phyloP scores from a whole-genome alignment of 192 early-diverging fungal genomes.

The Pilobolus umbonatus region DNA sequence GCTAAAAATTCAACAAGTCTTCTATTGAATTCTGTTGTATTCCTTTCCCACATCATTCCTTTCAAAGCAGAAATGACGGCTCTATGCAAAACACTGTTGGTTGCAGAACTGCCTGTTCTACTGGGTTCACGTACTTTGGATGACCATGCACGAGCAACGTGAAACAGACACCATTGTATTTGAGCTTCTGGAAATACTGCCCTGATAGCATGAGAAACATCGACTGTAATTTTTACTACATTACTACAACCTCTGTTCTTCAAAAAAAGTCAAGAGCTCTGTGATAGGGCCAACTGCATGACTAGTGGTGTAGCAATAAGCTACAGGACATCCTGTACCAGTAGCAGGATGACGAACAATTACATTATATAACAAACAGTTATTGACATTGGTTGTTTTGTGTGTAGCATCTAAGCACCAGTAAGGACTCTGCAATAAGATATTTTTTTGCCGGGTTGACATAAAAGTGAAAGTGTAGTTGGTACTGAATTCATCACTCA shows the following conservation, averaged over 20 bases:
- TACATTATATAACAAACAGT: not conserved
- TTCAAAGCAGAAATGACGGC: not conserved
- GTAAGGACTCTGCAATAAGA: not conserved
- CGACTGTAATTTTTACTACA: slow-evolving; percentile 1
- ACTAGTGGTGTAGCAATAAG: not conserved
- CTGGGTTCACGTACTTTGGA: not conserved
- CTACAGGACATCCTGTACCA: not conserved
- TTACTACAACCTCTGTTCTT: not conserved
- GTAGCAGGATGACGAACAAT: not conserved
- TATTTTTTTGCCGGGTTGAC: not conserved
- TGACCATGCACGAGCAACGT: not conserved
- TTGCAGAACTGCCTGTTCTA: not conserved
- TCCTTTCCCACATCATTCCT: not conserved
- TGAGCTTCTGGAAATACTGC: not conserved
- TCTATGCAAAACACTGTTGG: not conserved
- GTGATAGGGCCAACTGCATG: not conserved
- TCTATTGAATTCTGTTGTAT: not conserved
- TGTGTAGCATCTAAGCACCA: slow-evolving; percentile 1
- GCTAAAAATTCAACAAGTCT: not conserved
- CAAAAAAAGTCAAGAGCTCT: not conserved
- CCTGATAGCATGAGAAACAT: not conserved
- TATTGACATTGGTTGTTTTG: not conserved
- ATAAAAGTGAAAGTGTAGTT: not conserved
- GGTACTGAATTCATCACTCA: too few relatives aligned
- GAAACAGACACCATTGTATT: slow-evolving; percentile 5